phyloP scores from a whole-genome alignment of 257 asterid genomes.

The Echites panduratus region DNA sequence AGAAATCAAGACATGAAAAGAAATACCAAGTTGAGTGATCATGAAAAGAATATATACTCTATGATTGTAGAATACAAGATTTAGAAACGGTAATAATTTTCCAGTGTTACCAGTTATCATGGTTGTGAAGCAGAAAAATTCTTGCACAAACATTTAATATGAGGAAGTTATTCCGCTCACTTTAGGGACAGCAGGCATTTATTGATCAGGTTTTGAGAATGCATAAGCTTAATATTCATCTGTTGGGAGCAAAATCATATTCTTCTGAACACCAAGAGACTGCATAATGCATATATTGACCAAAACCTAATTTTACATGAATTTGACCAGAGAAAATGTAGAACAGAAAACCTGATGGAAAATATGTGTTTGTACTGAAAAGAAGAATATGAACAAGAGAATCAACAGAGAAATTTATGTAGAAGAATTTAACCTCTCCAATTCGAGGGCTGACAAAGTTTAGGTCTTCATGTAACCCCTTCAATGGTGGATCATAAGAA shows the following conservation, averaged over 20 bases:
- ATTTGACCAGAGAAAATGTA: not conserved
- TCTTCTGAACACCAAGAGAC: not conserved
- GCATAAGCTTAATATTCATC: not conserved
- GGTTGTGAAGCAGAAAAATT: not conserved
- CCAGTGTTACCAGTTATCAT: not conserved
- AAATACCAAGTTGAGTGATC: not conserved
- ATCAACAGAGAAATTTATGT: not conserved
- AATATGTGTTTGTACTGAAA: not conserved
- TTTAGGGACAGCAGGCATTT: too few species aligned
- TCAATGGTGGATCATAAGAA: conserved; percentile 94
- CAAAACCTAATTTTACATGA: not conserved
- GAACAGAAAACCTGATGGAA: not conserved
- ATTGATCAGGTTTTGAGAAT: not conserved
- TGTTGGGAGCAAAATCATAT: not conserved
- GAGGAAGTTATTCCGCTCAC: not conserved
- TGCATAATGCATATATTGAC: not conserved
- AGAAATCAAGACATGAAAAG: conserved; percentile 4
- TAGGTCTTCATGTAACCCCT: conserved; percentile 98
- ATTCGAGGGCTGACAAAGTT: conserved; percentile 98
- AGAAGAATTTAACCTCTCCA: conserved; percentile 68
- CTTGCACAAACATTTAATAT: not conserved
- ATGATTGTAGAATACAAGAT: not conserved
- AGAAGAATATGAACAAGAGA: not conserved
- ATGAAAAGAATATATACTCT: not conserved
- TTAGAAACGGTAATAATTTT: not conserved